Evolutionary conservation across 192 early-diverging fungal genomes (phyloP).

Genomic region (Helicostylum pulchrum): DNA sequence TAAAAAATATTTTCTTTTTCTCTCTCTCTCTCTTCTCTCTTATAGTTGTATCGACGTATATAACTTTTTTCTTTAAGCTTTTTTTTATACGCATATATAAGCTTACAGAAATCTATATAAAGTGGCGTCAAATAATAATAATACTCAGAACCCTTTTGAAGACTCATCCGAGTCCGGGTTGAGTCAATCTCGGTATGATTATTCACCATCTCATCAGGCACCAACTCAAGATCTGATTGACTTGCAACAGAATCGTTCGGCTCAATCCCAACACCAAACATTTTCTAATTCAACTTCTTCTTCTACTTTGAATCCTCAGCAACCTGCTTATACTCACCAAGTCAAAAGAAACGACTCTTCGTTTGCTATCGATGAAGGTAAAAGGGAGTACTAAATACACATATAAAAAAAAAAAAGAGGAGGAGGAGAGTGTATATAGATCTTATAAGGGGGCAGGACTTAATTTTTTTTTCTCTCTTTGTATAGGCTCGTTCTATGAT

Average conservation of each 20-base stretch:
- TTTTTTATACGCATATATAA: not conserved
- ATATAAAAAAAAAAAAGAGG: not conserved
- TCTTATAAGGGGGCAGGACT: not conserved
- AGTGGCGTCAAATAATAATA: constrained; percentile 17
- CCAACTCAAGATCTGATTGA: constrained; percentile 15
- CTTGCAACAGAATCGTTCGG: constrained; percentile 10
- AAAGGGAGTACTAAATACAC: not conserved
- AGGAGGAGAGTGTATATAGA: too few relatives aligned
- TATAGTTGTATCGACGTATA: too few relatives aligned
- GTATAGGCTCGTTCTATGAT: constrained; percentile 21
- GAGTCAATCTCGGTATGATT: constrained; percentile 1
- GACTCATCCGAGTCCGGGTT: constrained; percentile 15
- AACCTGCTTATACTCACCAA: not conserved
- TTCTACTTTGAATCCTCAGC: not conserved
- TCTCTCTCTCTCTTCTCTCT: not conserved
- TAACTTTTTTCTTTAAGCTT: not conserved
- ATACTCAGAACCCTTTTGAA: constrained; percentile 13
- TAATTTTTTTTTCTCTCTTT: not conserved
- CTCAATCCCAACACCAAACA: not conserved
- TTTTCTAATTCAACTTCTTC: constrained; percentile 1
- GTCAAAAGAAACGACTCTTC: constrained; percentile 9
- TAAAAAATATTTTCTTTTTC: not conserved
- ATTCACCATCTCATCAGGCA: not conserved
- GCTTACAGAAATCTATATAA: not conserved
- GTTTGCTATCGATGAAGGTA: constrained; percentile 13